A percentile compares a stretch with the other conserved stretches of the same genome.
phyloP scores from a whole-genome alignment of 2,329 filamentous ascomycete genomes.

The Knufia fluminis region DNA sequence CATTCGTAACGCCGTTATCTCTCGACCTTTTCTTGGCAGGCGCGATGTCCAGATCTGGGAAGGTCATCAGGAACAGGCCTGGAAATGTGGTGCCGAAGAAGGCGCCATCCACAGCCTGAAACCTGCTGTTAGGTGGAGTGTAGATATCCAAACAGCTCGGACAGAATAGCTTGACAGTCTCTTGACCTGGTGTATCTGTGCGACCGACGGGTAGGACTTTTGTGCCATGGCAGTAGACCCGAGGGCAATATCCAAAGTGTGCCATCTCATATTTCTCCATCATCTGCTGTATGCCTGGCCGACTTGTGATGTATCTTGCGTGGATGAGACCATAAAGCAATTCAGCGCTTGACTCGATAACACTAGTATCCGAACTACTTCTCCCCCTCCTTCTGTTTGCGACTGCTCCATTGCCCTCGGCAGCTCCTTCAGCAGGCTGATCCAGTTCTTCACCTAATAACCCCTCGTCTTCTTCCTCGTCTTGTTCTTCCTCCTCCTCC shows the following conservation, averaged over 20 bases:
- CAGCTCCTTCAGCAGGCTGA: constrained; percentile 10
- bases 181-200: constrained; percentile 88
- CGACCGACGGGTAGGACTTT: constrained; percentile 87
- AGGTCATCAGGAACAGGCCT: constrained; percentile 95
- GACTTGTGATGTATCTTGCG: constrained; percentile 94
- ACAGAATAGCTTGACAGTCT: constrained; percentile 97
- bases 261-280: constrained; percentile 96
- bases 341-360: constrained; percentile 96
- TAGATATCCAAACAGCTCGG: constrained; percentile 95
- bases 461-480: constrained; percentile 58
- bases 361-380: constrained; percentile 83
- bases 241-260: constrained; percentile 92
- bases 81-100: constrained; percentile 98
- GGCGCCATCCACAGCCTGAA: constrained; percentile 93
- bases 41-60: constrained; percentile 82
- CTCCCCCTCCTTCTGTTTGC: constrained; percentile 63
- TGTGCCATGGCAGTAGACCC: constrained; percentile 82
- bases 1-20: constrained; percentile 12
- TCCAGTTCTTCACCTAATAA: constrained; percentile 53
- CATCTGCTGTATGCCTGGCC: constrained; percentile 97
- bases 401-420: constrained; percentile 29
- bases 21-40: constrained; percentile 51
- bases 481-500: constrained; percentile 58
- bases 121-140: constrained; percentile 91
- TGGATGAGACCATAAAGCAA: constrained; percentile 97